Base-by-base conservation (phyloP, 306 rosid genomes). In the Hylodesmum podocarpum region DNA sequence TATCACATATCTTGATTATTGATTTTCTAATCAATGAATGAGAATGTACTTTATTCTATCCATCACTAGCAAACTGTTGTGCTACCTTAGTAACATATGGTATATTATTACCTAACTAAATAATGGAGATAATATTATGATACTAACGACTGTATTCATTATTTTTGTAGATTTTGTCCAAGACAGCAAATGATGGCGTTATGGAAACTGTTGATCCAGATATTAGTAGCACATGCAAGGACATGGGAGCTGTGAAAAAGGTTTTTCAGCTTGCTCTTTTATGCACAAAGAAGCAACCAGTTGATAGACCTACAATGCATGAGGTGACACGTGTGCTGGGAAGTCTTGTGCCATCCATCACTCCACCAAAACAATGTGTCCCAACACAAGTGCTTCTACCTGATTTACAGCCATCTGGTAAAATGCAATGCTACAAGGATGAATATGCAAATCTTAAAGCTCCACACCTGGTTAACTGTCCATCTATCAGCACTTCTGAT, bases 151-250 rank as follows among this genome's bases (percentile, higher is more conserved):
- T 12, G 29, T 18, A 66, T 37, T 41, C 53, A 41, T 22, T 21
- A 21, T 27, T 31, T 65, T 27, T 36, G 31, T 72, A 92, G 97
- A 92, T 92, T 53, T 72, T 92, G 71, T 90, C 97, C 2, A 92
- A 92, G 86, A 87, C 97, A 1, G 90, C 83, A 8, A 88, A 76
- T 78, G 82, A 90, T 76, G 91, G 86, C 0, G 97, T 92, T 1
- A 92, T 92, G 97, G 97, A 92, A 83, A 88, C 97, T 0, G 90
- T 88, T 37, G 96, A 90, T 81, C 89, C 90, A 0, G 97, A 90
- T 49, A 78, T 92, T 71, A 85, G 78, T 3, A 87, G 86, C 24
- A 85, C 97, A 4, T 92, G 93, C 65, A 87, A 78, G 73, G 96
- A 90, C 72, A 86, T 90, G 14, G 93, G 93, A 78, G 93, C 84